Evolutionary conservation across 306 rosid genomes (phyloP).

Genomic region (Hippophae rhamnoides): DNA sequence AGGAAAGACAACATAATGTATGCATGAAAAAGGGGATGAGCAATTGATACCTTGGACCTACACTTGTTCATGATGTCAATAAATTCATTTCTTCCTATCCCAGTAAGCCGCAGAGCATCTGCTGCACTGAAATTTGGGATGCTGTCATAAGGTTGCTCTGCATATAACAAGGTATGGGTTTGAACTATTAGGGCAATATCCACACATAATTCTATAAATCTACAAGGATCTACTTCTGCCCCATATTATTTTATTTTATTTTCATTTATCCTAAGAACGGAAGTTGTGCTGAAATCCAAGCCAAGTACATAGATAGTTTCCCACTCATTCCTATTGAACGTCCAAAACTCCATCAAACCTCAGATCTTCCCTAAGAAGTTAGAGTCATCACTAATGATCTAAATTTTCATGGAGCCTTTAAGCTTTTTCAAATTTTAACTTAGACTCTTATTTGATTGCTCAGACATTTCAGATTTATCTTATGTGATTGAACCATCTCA

Average conservation of each 20-base stretch:
- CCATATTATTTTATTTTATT: no score
- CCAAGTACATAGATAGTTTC: neutral
- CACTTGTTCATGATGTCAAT: constrained; percentile 97
- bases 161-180: constrained; percentile 29
- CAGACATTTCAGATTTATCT: neutral
- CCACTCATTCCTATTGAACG: neutral
- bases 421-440: neutral
- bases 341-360: neutral
- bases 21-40: constrained; percentile 10
- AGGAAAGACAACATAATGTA: neutral
- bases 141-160: constrained; percentile 98
- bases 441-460: neutral
- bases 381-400: neutral
- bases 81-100: constrained; percentile 91
- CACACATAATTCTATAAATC: neutral
- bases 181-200: constrained; percentile 1
- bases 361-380: neutral
- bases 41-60: constrained; percentile 73
- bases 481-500: neutral
- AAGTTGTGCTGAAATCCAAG: neutral
- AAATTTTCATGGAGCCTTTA: neutral
- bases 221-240: no score
- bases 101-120: constrained; percentile 88
- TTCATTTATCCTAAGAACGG: no score
- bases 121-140: constrained; percentile 98